Evolutionary conservation across 495 filamentous ascomycete species (phyloP).

Genomic region (Achaetomiella virescens): DNA sequence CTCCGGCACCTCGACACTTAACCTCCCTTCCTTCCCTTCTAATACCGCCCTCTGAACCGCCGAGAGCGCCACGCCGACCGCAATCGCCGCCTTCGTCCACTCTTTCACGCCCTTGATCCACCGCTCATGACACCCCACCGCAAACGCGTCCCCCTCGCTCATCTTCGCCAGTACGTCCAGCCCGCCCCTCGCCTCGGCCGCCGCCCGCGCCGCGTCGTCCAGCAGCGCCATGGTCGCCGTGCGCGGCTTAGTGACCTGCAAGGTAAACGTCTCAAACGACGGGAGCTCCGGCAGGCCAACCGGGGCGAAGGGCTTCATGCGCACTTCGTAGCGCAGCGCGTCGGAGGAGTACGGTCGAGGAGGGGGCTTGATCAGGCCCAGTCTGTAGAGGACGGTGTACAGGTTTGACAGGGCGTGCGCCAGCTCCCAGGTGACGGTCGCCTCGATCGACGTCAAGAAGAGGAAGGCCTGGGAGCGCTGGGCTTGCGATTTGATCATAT

Average conservation of each 20-base stretch:
- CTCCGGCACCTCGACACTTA: conserved; percentile 50
- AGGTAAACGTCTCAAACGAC: conserved; percentile 54
- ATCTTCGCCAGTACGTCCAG: conserved; percentile 56
- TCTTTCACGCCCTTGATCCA: conserved; percentile 56
- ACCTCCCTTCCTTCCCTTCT: conserved; percentile 29
- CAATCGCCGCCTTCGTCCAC: conserved; percentile 59
- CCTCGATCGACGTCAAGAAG: conserved; percentile 57
- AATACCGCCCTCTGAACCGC: conserved; percentile 45
- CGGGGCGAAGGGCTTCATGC: conserved; percentile 79
- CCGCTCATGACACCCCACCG: conserved; percentile 46
- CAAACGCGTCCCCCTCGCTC: conserved; percentile 40
- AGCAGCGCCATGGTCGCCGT: conserved; percentile 42
- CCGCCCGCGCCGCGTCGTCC: conserved; percentile 52
- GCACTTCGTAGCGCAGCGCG: conserved; percentile 69
- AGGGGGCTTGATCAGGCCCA: conserved; percentile 52
- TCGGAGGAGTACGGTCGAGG: conserved; percentile 65
- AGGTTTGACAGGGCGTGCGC: conserved; percentile 61
- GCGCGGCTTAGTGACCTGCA: conserved; percentile 33
- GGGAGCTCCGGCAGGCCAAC: conserved; percentile 68
- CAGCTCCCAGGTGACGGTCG: conserved; percentile 62
- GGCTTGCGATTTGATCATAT: no score
- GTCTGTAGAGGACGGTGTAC: conserved; percentile 59
- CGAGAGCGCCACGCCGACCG: conserved; percentile 56
- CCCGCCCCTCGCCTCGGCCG: conserved; percentile 56
- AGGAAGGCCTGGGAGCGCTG: conserved; percentile 50